Evolutionary conservation across 441 rosid genomes (phyloP).

Genomic region (Rhodomyrtus psidioides): DNA sequence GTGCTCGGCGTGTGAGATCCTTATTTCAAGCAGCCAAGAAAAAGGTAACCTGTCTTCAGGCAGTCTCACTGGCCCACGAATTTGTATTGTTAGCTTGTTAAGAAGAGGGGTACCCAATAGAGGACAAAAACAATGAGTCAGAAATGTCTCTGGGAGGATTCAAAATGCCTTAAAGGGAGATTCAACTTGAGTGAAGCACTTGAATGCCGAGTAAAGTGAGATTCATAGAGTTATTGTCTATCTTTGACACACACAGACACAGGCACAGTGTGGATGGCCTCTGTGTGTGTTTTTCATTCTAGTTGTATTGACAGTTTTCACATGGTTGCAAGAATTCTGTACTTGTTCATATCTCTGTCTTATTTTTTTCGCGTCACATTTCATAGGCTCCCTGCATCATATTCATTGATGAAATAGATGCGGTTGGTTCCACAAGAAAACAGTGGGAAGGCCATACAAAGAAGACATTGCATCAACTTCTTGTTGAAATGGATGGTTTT

Average conservation of each 20-base stretch:
- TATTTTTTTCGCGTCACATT: not conserved
- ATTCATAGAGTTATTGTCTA: not conserved
- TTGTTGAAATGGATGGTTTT: slow-evolving; percentile 99
- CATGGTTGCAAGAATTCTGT: not conserved
- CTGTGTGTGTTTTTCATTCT: not conserved
- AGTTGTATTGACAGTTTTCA: not conserved
- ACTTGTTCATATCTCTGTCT: not conserved
- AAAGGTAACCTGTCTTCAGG: slow-evolving; percentile 41
- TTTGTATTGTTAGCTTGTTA: not conserved
- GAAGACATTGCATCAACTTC: slow-evolving; percentile 97
- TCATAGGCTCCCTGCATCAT: slow-evolving; percentile 92
- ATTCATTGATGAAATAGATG: slow-evolving; percentile 98
- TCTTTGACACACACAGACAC: not conserved
- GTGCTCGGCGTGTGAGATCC: slow-evolving; percentile 96
- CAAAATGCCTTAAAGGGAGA: not conserved
- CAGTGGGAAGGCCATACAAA: slow-evolving; percentile 99
- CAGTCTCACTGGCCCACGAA: not conserved
- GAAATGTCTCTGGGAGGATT: not conserved
- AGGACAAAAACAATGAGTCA: not conserved
- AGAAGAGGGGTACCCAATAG: not conserved
- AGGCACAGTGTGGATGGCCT: not conserved
- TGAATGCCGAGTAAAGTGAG: not conserved
- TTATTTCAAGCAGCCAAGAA: slow-evolving; percentile 97
- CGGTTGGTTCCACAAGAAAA: slow-evolving; percentile 94
- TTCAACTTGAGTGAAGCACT: not conserved